Percentiles rank a stretch among this genome's conserved stretches.
Conservation (phyloP, 768 basidiomycete genomes). For the Boletus bicolor region DNA sequence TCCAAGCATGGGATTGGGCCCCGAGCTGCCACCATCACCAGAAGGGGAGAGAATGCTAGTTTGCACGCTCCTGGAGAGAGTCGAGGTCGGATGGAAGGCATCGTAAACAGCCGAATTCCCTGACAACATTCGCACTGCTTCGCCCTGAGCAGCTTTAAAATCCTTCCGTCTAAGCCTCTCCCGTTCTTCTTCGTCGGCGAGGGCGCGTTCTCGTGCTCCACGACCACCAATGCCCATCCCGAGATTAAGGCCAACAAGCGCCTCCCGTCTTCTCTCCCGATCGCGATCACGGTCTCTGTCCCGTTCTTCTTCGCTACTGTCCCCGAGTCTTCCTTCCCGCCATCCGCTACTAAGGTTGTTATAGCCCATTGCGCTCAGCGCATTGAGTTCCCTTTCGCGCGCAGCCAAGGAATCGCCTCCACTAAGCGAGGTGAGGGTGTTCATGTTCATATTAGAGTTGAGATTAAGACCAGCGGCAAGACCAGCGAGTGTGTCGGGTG, state of each 20-base stretch:
- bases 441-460: constrained; percentile 28
- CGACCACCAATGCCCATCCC: constrained; percentile 34
- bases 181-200: constrained; percentile 56
- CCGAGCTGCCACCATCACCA: constrained; percentile 15
- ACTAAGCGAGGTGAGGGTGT: constrained; percentile 23
- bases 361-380: constrained; percentile 48
- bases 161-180: constrained; percentile 56
- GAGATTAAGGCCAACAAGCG: constrained; percentile 40
- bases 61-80: constrained; percentile 27
- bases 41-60: constrained; percentile 21
- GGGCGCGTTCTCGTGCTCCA: constrained; percentile 59
- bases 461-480: constrained; percentile 30
- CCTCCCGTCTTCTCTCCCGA: constrained; percentile 40
- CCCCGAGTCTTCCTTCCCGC: constrained; percentile 36
- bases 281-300: constrained; percentile 49
- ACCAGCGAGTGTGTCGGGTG: constrained; percentile 27
- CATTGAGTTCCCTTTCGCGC: constrained; percentile 47
- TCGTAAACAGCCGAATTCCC: constrained; percentile 59
- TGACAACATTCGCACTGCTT: constrained; percentile 37
- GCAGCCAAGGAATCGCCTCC: constrained; percentile 30
- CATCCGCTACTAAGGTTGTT: constrained; percentile 31
- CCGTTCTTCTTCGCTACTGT: constrained; percentile 34
- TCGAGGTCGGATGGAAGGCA: constrained; percentile 68
- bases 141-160: constrained; percentile 38
- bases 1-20: constrained; percentile 22